These are phyloP conservation scores for Flaveria robusta DNA, from an alignment of 129 eudicot genomes.

Conservation along the genomic window DNA sequence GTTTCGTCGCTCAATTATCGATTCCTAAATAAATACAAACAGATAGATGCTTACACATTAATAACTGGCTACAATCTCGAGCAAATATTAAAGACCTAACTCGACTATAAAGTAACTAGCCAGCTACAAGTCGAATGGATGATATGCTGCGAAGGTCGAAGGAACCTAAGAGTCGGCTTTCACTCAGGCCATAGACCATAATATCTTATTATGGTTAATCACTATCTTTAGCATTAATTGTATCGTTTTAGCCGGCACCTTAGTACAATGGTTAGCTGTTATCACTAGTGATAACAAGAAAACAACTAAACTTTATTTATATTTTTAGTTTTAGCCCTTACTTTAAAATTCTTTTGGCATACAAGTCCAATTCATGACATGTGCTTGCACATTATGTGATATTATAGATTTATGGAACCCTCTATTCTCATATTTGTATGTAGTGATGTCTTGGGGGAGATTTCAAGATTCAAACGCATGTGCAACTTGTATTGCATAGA, in stretches of 20 bases:
- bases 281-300: constrained; percentile 44
- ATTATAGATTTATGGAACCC: not conserved
- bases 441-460: not conserved
- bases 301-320: constrained; percentile 21
- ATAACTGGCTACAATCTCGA: too few relatives aligned
- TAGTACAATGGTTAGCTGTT: constrained; percentile 45
- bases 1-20: too few relatives aligned
- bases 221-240: constrained; percentile 40
- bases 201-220: constrained; percentile 33
- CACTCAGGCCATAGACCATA: constrained; percentile 10
- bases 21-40: too few relatives aligned
- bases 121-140: not conserved
- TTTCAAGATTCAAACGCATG: constrained; percentile 2
- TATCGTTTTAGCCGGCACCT: constrained; percentile 47
- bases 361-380: constrained; percentile 44
- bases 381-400: constrained; percentile 44
- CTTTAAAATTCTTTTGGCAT: constrained; percentile 29
- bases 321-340: constrained; percentile 29
- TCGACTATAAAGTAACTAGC: not conserved
- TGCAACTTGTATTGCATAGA: not conserved
- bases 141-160: constrained; percentile 7
- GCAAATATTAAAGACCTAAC: not conserved
- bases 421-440: not conserved
- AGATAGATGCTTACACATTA: too few relatives aligned
- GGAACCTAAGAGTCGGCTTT: constrained; percentile 27